These are phyloP conservation scores for Debaryomyces psychrophilus DNA, from an alignment of 1,139 yeast genomes.

Conservation along the genomic window DNA sequence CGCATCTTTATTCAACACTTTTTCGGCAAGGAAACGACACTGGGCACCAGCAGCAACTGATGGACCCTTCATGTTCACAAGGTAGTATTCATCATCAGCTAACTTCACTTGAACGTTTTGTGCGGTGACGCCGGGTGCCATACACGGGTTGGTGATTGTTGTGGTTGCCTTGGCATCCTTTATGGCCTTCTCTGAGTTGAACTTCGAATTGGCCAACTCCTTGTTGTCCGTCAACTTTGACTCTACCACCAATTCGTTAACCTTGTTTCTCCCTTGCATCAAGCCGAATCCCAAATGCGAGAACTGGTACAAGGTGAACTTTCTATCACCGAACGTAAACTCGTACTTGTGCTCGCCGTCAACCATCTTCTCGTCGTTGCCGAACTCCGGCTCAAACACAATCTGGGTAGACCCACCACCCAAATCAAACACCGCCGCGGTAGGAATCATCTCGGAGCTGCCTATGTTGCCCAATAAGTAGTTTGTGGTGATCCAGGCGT, in stretches of 20 bases:
- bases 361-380: constrained; percentile 59
- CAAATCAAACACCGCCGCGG: constrained; percentile 95
- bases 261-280: constrained; percentile 87
- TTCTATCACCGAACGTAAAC: constrained; percentile 76
- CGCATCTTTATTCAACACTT: constrained; percentile 78
- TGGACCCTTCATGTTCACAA: constrained; percentile 78
- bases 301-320: constrained; percentile 86
- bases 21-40: constrained; percentile 84
- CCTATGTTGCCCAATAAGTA: constrained; percentile 93
- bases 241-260: constrained; percentile 63
- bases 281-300: constrained; percentile 96
- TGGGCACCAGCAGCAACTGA: constrained; percentile 55
- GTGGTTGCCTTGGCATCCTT: constrained; percentile 42
- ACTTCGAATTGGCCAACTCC: constrained; percentile 31
- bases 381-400: constrained; percentile 88
- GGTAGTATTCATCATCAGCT: constrained; percentile 50
- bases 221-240: constrained; percentile 43
- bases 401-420: constrained; percentile 99
- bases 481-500: constrained; percentile 97
- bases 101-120: constrained; percentile 60
- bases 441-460: constrained; percentile 64
- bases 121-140: constrained; percentile 71
- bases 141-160: constrained; percentile 74
- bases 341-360: constrained; percentile 90
- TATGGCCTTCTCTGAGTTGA: constrained; percentile 39